A percentile compares a stretch with the other conserved stretches of the same genome.
These are phyloP conservation scores for Diplocarpon mali DNA, from an alignment of 2,329 filamentous ascomycete genomes.

Conservation along the genomic window DNA sequence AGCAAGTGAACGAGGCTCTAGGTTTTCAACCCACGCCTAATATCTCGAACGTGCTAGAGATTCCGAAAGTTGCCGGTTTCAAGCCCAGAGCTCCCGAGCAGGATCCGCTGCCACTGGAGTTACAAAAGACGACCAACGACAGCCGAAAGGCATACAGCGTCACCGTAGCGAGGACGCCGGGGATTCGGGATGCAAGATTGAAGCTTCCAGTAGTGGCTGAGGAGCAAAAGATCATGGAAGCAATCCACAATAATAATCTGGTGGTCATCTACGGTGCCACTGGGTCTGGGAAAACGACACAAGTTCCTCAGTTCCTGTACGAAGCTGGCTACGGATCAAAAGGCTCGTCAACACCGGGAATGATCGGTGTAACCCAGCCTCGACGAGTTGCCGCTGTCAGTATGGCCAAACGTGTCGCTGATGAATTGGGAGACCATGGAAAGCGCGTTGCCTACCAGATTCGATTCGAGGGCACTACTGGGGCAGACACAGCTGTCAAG, in stretches of 20 bases:
- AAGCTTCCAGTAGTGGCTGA: conserved; percentile 85
- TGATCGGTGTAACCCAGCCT: conserved; percentile 93
- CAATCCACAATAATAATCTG: conserved; percentile 80
- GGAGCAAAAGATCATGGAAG: conserved; percentile 97
- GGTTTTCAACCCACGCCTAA: conserved; percentile 45
- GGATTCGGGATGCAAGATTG: conserved; percentile 68
- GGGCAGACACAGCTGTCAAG: conserved; percentile 77
- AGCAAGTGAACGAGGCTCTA: conserved; percentile 73
- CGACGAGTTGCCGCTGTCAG: conserved; percentile 90
- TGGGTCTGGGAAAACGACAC: conserved; percentile 94
- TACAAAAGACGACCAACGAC: conserved; percentile 46
- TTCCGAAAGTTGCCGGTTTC: conserved; percentile 50
- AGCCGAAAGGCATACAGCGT: conserved; percentile 69
- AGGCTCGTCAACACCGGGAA: conserved; percentile 68
- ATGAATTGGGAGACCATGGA: conserved; percentile 72
- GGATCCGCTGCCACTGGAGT: conserved; percentile 58
- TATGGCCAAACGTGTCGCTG: conserved; percentile 84
- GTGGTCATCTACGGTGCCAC: conserved; percentile 92
- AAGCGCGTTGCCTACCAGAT: conserved; percentile 83
- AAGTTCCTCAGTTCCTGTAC: conserved; percentile 91
- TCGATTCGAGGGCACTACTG: conserved; percentile 79
- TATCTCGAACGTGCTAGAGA: conserved; percentile 27
- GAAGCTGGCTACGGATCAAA: conserved; percentile 83
- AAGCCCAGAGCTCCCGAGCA: conserved; percentile 55
- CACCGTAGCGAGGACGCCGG: conserved; percentile 53